Evolutionary conservation across 257 asterid species (phyloP).

Genomic region (Nicotiana undulata): DNA sequence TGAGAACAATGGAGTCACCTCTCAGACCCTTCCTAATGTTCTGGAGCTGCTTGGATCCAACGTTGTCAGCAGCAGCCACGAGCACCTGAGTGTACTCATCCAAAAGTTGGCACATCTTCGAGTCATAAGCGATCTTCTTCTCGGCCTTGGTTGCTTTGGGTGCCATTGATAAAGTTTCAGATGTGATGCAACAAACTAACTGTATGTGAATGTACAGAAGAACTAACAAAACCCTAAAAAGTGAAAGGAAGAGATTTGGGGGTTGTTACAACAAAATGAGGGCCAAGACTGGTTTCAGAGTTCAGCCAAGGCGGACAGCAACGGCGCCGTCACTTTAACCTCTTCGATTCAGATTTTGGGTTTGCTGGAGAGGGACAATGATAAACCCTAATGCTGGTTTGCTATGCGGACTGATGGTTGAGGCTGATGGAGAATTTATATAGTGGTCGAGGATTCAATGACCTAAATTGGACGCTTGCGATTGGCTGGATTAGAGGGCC

Average conservation of each 20-base stretch:
- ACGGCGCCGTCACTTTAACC: slow-evolving; percentile 73
- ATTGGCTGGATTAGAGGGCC: slow-evolving; percentile 5
- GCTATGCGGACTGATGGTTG: neutral
- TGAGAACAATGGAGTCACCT: slow-evolving; percentile 77
- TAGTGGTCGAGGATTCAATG: neutral
- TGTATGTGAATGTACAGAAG: neutral
- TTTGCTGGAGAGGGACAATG: neutral
- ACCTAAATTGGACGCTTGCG: slow-evolving; percentile 37
- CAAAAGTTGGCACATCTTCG: slow-evolving; percentile 65
- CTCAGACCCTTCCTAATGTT: slow-evolving; percentile 63
- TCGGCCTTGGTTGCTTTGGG: slow-evolving; percentile 56
- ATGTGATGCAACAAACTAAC: neutral
- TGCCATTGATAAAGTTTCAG: slow-evolving; percentile 38
- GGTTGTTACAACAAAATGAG: slow-evolving; percentile 30
- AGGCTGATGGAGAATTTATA: neutral
- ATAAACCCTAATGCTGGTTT: slow-evolving; percentile 17
- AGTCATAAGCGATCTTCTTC: slow-evolving; percentile 72
- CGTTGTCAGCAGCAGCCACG: slow-evolving; percentile 75
- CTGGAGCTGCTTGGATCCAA: slow-evolving; percentile 87
- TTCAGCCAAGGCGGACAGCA: slow-evolving; percentile 80
- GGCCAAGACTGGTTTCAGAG: slow-evolving; percentile 62
- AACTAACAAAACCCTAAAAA: slow-evolving; percentile 20
- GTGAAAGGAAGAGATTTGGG: slow-evolving; percentile 33
- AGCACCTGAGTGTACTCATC: slow-evolving; percentile 78
- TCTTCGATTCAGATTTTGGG: slow-evolving; percentile 35